phyloP scores from a whole-genome alignment of 2,329 filamentous ascomycete genomes.

The Microthyrium microscopicum region DNA sequence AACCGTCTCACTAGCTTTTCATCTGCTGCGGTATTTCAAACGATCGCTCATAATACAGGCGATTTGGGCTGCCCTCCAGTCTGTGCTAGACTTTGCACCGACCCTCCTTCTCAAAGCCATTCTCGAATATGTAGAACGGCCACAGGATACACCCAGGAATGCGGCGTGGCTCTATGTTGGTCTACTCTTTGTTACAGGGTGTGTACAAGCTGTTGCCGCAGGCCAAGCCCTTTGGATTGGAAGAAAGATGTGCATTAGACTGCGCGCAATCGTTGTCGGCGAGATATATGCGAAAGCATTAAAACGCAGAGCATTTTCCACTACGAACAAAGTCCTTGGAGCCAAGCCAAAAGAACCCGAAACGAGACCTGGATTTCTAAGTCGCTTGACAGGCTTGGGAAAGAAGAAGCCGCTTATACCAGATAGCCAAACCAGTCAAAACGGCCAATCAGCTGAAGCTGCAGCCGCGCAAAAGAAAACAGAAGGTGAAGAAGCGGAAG shows the following conservation, averaged over 20 bases:
- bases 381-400: constrained; percentile 37
- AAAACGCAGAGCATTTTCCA: constrained; percentile 69
- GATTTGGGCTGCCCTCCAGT: constrained; percentile 60
- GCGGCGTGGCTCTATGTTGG: constrained; percentile 95
- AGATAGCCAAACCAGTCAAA: no score
- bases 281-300: constrained; percentile 96
- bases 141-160: constrained; percentile 57
- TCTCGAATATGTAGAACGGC: constrained; percentile 82
- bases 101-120: constrained; percentile 85
- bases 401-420: no score
- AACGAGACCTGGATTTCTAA: constrained; percentile 26
- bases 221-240: constrained; percentile 85
- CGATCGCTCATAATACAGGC: constrained; percentile 59
- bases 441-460: no score
- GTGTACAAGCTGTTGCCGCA: constrained; percentile 66
- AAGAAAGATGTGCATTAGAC: constrained; percentile 80
- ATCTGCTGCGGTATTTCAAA: constrained; percentile 75
- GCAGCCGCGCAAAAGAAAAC: constrained; percentile 36
- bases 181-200: constrained; percentile 67
- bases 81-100: constrained; percentile 76
- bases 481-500: constrained; percentile 34
- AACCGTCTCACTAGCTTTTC: constrained; percentile 60
- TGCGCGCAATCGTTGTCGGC: constrained; percentile 88
- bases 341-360: constrained; percentile 29
- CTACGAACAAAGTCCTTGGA: constrained; percentile 56